Base-by-base conservation (phyloP, 2,329 filamentous ascomycete species). In the Esteya vermicola region DNA sequence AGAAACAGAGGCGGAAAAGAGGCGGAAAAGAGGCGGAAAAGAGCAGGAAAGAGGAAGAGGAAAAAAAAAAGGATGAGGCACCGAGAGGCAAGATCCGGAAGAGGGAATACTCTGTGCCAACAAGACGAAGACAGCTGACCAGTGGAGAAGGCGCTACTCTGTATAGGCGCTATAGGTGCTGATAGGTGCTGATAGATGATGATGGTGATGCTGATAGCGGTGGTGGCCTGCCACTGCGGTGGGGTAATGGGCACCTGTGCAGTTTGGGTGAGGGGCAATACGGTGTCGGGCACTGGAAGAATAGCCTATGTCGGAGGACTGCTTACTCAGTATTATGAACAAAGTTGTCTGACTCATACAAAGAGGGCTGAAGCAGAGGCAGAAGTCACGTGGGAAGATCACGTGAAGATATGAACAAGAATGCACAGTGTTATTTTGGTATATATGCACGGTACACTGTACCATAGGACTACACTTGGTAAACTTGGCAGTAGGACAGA, bases 171-270 rank as follows among this genome's bases (percentile, higher is more conserved):
- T 23, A 18, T 28, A 27, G 22, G 20, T 27, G 18, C 34, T 28
- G 34, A 25, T 26, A 20, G 25, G 27, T 35, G 27, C 39, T 41
- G 38, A 37, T 35, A 27, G 9, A 32, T 30, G 27, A 33, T 37
- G 32, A 34, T 26, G 21, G 30, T 30, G 18, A 36, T 14, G 21
- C 18, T 13, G 26, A 26, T 27, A 31, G 37, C 30, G 21, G 21
- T n/a, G n/a, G n/a, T n/a, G n/a, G n/a, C n/a, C n/a, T n/a, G n/a
- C n/a, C n/a, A n/a, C n/a, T n/a, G n/a, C n/a, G 36, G 41, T 33
- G 41, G 41, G 41, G 41, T 39, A 42, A 40, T 38, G 36, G 36
- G 36, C 36, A 38, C 26, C 28, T 9, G 8, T 32, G 36, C 27
- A 30, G 16, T 33, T 9, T n/a, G 12, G 20, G 28, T 41, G 39